A percentile compares a stretch with the other conserved stretches of the same genome.
Conservation (phyloP, 2,329 filamentous ascomycete genomes). For the Fulvia fulva region DNA sequence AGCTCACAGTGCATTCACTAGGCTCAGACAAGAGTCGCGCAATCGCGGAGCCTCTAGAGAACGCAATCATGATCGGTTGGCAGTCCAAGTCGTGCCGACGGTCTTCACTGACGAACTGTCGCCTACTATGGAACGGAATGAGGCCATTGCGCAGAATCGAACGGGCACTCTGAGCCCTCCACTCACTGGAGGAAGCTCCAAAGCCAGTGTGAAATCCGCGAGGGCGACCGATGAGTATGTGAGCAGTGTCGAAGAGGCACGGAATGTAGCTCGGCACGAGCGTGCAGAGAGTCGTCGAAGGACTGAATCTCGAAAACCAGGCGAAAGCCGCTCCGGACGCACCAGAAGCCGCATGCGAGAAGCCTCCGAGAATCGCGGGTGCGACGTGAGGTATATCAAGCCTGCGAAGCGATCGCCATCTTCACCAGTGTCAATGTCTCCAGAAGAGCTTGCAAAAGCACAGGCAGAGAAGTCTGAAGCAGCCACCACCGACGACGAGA, state of each 20-base stretch:
- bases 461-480: slow-evolving; percentile 43
- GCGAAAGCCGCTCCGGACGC: slow-evolving; percentile 33
- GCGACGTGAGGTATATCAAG: slow-evolving; percentile 64
- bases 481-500: slow-evolving; percentile 47
- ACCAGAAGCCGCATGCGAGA: slow-evolving; percentile 41
- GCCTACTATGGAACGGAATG: slow-evolving; percentile 4
- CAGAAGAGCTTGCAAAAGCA: slow-evolving; percentile 61
- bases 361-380: slow-evolving; percentile 65
- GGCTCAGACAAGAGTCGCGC: slow-evolving; percentile 57
- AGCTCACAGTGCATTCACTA: slow-evolving; percentile 59
- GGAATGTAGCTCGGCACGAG: slow-evolving; percentile 34
- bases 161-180: slow-evolving; percentile 5
- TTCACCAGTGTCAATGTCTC: slow-evolving; percentile 91
- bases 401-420: slow-evolving; percentile 82
- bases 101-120: slow-evolving; percentile 31
- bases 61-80: slow-evolving; percentile 71
- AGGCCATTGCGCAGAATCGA: slow-evolving; percentile 5
- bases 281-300: slow-evolving; percentile 43
- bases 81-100: slow-evolving; percentile 44
- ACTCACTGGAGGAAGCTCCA: slow-evolving; percentile 46
- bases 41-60: slow-evolving; percentile 69
- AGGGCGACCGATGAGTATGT: slow-evolving; percentile 79
- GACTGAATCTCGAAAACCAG: slow-evolving; percentile 46
- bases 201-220: slow-evolving; percentile 50
- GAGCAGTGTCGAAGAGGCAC: slow-evolving; percentile 73